These are phyloP conservation scores for Vigna angularis DNA, from an alignment of 306 rosid genomes.

Conservation along the genomic window DNA sequence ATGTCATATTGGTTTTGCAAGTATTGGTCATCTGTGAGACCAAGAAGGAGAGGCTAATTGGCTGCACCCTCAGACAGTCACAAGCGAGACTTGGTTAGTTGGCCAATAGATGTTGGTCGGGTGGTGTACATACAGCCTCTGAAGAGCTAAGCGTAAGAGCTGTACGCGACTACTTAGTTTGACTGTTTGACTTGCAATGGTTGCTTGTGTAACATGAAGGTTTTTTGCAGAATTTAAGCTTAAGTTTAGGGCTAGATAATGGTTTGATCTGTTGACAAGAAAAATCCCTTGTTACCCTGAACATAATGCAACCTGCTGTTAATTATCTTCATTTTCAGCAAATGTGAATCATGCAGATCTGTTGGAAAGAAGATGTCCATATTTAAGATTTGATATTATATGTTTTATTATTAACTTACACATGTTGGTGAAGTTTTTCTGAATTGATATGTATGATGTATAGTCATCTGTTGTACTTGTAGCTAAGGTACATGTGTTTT, in stretches of 20 bases:
- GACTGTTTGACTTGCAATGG: not conserved
- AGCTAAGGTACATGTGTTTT: not conserved
- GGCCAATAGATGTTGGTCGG: not conserved
- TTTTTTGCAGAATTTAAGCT: conserved; percentile 32
- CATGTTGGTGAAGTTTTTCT: not conserved
- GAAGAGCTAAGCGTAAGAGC: not conserved
- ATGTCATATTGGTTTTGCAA: not conserved
- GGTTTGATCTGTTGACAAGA: conserved; percentile 17
- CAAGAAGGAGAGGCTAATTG: not conserved
- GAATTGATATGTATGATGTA: not conserved
- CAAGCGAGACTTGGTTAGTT: not conserved
- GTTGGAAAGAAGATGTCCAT: not conserved
- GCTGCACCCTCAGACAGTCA: not conserved
- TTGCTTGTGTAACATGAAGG: not conserved
- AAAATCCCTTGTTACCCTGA: conserved; percentile 14
- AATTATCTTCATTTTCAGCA: not conserved
- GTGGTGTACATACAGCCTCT: not conserved
- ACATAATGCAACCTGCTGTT: not conserved
- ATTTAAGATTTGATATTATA: not conserved
- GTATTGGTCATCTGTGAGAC: not conserved
- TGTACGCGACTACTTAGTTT: not conserved
- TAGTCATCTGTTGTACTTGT: conserved; percentile 10
- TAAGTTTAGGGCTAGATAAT: conserved; percentile 25
- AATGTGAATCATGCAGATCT: not conserved
- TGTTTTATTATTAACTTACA: conserved; percentile 5